phyloP scores from a whole-genome alignment of 352 stramenopile species.

The Phytophthora uliginosa region DNA sequence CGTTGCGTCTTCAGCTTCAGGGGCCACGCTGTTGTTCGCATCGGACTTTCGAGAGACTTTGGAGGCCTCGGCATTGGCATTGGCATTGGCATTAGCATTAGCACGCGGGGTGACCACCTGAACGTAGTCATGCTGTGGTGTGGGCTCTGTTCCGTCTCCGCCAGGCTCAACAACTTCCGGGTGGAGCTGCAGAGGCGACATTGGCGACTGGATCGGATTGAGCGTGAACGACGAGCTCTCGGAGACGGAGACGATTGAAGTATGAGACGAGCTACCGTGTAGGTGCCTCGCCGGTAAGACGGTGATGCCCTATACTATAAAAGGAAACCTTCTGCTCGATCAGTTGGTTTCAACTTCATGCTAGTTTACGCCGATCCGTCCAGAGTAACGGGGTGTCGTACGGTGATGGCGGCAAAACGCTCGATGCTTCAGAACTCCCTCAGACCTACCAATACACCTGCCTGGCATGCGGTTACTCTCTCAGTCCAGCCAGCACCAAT shows the following conservation, averaged over 20 bases:
- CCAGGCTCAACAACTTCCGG: not conserved
- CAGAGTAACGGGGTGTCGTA: slow-evolving; percentile 3
- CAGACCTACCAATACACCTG: not conserved
- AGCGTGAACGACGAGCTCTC: not conserved
- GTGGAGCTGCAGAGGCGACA: slow-evolving; percentile 9
- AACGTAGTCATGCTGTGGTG: slow-evolving; percentile 8
- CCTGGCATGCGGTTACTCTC: not conserved
- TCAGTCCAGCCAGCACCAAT: not conserved
- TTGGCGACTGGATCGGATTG: not conserved
- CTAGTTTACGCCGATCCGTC: slow-evolving; percentile 15
- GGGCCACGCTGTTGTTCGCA: not conserved
- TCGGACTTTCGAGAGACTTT: slow-evolving; percentile 5
- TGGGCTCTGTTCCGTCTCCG: not conserved
- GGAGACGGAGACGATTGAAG: not conserved
- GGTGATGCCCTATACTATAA: slow-evolving; percentile 11
- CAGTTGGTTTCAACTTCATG: slow-evolving; percentile 4
- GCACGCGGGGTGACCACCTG: slow-evolving; percentile 13
- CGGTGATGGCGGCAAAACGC: not conserved
- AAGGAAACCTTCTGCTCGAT: slow-evolving; percentile 12
- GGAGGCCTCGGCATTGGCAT: not conserved
- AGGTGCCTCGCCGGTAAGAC: not conserved
- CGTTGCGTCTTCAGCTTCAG: not conserved
- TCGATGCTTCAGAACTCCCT: not conserved
- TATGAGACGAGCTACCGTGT: not conserved
- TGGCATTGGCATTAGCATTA: no score